phyloP scores from a whole-genome alignment of 345 rosid species.

The Syzygium aromaticum region DNA sequence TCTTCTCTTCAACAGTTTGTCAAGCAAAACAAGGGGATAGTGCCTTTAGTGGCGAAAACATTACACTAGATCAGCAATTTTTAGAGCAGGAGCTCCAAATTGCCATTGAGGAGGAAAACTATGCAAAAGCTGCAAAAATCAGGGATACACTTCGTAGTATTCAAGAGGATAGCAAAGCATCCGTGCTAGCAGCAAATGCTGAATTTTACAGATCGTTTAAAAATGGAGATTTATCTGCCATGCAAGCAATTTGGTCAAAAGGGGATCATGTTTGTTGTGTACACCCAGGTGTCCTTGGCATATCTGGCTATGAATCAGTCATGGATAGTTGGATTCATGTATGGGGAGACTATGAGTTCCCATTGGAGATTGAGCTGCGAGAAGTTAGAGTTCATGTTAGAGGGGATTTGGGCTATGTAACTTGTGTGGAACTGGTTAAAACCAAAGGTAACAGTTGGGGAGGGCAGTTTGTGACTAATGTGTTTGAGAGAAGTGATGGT shows the following conservation, averaged over 20 bases:
- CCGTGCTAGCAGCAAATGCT: conserved; percentile 63
- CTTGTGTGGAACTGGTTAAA: conserved; percentile 74
- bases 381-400: conserved; percentile 60
- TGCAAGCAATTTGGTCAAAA: conserved; percentile 67
- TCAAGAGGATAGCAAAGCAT: conserved; percentile 57
- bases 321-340: conserved; percentile 96
- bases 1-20: conserved; percentile 8
- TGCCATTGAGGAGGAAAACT: conserved; percentile 82
- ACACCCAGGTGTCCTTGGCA: conserved; percentile 82
- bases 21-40: conserved; percentile 53
- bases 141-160: conserved; percentile 58
- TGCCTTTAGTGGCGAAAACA: conserved; percentile 35
- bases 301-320: conserved; percentile 64
- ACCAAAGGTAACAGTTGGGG: conserved; percentile 96
- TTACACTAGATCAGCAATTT: conserved; percentile 45
- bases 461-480: conserved; percentile 81
- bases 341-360: conserved; percentile 87
- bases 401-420: conserved; percentile 72
- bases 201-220: conserved; percentile 68
- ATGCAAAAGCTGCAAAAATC: conserved; percentile 74
- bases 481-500: conserved; percentile 73
- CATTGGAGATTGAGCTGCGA: conserved; percentile 64
- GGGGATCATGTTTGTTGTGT: conserved; percentile 62
- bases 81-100: conserved; percentile 44
- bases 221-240: conserved; percentile 62